A percentile compares a stretch with the other conserved stretches of the same genome.
Conservation (phyloP, 2,329 filamentous ascomycete species). For the Fusarium anthophilum region DNA sequence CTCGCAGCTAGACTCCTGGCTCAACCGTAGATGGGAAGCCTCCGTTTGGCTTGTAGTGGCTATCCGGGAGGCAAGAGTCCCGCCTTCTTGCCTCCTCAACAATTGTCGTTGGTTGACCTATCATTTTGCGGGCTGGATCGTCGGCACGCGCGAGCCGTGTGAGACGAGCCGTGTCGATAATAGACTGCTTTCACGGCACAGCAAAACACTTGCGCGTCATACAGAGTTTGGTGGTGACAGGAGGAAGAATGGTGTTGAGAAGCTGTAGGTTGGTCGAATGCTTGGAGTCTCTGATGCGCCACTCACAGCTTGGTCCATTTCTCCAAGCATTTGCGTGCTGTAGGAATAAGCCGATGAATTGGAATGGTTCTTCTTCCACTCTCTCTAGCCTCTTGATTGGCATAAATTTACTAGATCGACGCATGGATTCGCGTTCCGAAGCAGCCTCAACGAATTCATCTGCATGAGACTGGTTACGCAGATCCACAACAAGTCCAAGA, state of each 20-base stretch:
- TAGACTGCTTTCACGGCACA: background rate
- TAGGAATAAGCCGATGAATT: background rate
- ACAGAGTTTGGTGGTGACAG: accelerated
- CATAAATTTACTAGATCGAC: no score
- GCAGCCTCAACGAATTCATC: no score
- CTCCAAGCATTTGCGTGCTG: accelerated
- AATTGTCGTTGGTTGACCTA: background rate
- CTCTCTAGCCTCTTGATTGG: background rate
- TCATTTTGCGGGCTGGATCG: background rate
- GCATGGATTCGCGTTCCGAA: no score
- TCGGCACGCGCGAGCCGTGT: background rate
- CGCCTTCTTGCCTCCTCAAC: background rate
- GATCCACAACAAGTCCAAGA: background rate
- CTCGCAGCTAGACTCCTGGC: background rate
- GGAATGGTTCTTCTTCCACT: background rate
- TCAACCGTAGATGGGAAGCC: background rate
- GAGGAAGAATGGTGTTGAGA: background rate
- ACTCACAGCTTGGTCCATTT: background rate
- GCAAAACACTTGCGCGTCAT: accelerated
- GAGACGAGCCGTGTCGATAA: accelerated
- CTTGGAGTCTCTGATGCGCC: background rate
- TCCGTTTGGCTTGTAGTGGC: accelerated
- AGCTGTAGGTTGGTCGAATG: no score
- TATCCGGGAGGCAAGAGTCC: background rate
- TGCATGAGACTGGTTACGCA: background rate